These are phyloP conservation scores for Angophora floribunda DNA, from an alignment of 345 rosid species.

Conservation along the genomic window DNA sequence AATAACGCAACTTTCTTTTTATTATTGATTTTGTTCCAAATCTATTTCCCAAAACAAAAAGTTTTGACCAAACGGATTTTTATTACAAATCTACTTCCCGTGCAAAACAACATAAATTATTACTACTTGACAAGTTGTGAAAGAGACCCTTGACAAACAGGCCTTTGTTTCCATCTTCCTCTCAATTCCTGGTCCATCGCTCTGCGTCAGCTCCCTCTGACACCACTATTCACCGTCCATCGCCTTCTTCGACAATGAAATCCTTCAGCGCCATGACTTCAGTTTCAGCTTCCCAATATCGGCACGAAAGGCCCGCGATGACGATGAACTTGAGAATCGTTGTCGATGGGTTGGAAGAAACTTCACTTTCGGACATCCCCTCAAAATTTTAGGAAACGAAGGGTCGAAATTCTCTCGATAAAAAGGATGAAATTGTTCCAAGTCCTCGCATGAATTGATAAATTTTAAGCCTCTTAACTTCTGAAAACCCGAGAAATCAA, in stretches of 20 bases:
- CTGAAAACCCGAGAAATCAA: not conserved
- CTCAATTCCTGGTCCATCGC: not conserved
- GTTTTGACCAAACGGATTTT: too few relatives aligned
- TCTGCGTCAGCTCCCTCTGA: not conserved
- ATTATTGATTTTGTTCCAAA: too few relatives aligned
- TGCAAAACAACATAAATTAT: too few relatives aligned
- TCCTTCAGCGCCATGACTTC: not conserved
- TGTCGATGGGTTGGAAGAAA: not conserved
- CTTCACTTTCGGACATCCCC: not conserved
- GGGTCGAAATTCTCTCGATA: not conserved
- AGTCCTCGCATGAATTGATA: not conserved
- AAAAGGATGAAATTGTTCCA: not conserved
- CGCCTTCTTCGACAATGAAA: not conserved
- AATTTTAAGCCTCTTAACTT: not conserved
- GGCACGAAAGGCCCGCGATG: not conserved
- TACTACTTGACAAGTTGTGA: too few relatives aligned
- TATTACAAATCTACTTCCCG: too few relatives aligned
- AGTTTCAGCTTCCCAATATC: not conserved
- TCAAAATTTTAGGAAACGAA: not conserved
- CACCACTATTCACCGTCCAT: not conserved
- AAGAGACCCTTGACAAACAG: too few relatives aligned
- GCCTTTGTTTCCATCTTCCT: not conserved
- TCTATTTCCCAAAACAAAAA: too few relatives aligned
- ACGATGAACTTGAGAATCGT: not conserved
- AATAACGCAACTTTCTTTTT: too few relatives aligned